Base-by-base conservation (phyloP, 129 eudicot species). In the carrot (Daucus carota) region DNA sequence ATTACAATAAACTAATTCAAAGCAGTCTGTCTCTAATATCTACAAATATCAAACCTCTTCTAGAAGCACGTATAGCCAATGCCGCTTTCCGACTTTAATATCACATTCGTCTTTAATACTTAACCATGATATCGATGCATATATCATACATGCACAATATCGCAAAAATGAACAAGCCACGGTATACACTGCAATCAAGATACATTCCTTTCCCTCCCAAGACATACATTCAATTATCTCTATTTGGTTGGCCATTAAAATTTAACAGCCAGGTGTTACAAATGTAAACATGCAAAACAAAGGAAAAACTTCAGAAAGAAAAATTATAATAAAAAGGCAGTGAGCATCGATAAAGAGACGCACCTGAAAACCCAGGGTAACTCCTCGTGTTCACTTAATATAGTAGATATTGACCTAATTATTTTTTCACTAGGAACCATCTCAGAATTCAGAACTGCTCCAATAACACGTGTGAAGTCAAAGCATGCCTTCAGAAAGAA, bases 401-500 rank as follows among this genome's bases (percentile, higher is more conserved):
- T 86, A 78, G 70, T 68, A 5, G 89, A 78, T 63, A 91, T 86
- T 32, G 92, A 87, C 43, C 72, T 85, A 80, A 94, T 86, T 76
- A 91, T 43, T 52, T 85, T 87, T 80, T 89, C 97, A 44, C 79
- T 67, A 70, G 93, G 97, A 78, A 94, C 70, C 76, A 91, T 82
- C 71, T 85, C 90, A 85, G 57, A 82, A 75, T 82, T 87, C 81
- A 78, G 72, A 52, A 79, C 89, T 75, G 88, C 92, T 83, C 87
- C 89, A 83, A 86, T 77, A 52, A 91, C 81, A 76, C 92, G 89
- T 75, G 82, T 88, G 74, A 94, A 87, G 83, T 91, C 96, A 76
- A 91, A 94, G 84, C 97, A 94, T 63, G 94, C 99, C 98, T 93
- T 82, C 79, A 41, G 60, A 3, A 82, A 79, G 75, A 78, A 32